Conservation (phyloP, 2,329 filamentous ascomycete genomes). For the Aspergillus sp. region DNA sequence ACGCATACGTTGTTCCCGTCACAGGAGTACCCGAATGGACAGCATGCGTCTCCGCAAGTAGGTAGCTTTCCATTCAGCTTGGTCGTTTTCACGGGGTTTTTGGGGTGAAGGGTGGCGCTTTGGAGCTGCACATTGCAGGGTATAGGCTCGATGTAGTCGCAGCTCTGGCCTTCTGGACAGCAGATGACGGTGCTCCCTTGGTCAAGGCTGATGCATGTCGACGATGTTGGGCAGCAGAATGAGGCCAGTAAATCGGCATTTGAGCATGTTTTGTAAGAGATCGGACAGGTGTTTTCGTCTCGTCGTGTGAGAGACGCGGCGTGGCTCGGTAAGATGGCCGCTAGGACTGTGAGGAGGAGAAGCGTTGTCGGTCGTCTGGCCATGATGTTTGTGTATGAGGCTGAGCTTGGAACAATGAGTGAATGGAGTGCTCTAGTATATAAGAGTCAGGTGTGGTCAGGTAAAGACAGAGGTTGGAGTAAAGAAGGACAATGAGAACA, state of each 20-base stretch:
- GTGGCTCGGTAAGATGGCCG: constrained; percentile 18
- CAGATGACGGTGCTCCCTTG: constrained; percentile 43
- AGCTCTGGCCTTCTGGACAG: constrained; percentile 43
- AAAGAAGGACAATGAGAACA: not conserved
- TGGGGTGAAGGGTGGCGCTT: constrained; percentile 37
- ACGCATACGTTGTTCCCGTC: constrained; percentile 27
- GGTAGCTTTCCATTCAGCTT: constrained; percentile 38
- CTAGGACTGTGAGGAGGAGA: constrained; percentile 22
- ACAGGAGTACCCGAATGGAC: constrained; percentile 49
- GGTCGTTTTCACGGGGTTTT: constrained; percentile 41
- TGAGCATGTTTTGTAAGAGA: constrained; percentile 35
- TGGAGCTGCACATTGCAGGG: constrained; percentile 43
- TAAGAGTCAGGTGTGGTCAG: too few relatives aligned
- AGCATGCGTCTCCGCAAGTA: constrained; percentile 43
- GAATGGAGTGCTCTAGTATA: too few relatives aligned
- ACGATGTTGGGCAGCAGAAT: constrained; percentile 44
- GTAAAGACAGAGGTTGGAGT: too few relatives aligned
- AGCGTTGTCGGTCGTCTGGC: constrained; percentile 13
- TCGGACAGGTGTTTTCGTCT: constrained; percentile 28
- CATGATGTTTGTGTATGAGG: not conserved
- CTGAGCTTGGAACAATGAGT: not conserved
- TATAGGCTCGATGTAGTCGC: constrained; percentile 41
- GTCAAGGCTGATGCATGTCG: constrained; percentile 43
- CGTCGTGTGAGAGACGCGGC: constrained; percentile 21
- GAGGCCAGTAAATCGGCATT: constrained; percentile 35